Evolutionary conservation across 495 filamentous ascomycete genomes (phyloP), one percentile per base, ranked within the genome.

Genomic region (Penicillium chermesinum): DNA sequence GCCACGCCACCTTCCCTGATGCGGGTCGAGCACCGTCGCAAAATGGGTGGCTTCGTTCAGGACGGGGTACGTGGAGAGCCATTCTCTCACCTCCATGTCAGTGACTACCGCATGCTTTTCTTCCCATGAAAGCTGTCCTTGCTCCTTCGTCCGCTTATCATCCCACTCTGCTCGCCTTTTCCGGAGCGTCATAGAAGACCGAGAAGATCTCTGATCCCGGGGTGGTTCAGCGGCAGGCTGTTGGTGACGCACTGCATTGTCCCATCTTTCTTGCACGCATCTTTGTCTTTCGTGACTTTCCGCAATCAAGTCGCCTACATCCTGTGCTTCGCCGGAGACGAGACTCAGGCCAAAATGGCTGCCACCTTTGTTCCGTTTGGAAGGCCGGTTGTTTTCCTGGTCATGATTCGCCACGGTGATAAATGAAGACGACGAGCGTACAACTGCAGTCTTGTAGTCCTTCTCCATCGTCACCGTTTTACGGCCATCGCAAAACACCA

Each of bases 361-460:
- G n/a, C n/a, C n/a, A n/a, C n/a, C n/a, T 46, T 37, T 10, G 41
- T 17, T 32, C 57, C 38, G n/a, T n/a, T n/a, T n/a, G n/a, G 52
- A 18, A 14, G 41, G 38, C 1, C 45, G 27, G 8, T 41, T 27
- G 6, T 52, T 33, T 6, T 46, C 35, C 12, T 61, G 61, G 51
- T 84, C 81, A 55, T 78, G 72, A 53, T 84, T 85, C 4, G 80
- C 79, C 5, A 65, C 63, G 20, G 76, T 66, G 19, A 84, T 75
- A 56, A 84, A 85, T n/a, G 70, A 59, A 7, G 45, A 41, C 2
- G 69, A 68, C 0, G 58, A 61, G 12, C 65, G 63, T 4, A 73
- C 50, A 3, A 59, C 57, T 6, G 74, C 78, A 0, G 64, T 67
- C 4, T 48, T 32, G 47, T 74, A 61, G 53, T 85, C 82, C 56